Base-by-base conservation (phyloP, 2,329 filamentous ascomycete species). In the Fusarium irregulare region DNA sequence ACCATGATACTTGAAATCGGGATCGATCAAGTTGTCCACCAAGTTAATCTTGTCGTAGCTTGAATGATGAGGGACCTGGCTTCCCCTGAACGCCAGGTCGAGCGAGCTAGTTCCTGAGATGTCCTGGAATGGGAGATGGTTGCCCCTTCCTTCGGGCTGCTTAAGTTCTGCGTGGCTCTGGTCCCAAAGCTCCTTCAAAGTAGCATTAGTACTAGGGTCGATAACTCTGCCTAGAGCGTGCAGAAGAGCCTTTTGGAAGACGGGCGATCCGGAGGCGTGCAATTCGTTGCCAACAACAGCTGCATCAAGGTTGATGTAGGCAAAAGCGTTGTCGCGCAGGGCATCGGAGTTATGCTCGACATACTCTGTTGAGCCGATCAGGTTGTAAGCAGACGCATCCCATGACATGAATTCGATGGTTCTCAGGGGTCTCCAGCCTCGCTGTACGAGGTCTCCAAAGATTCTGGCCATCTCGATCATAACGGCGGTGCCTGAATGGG, bases 331-430 rank as follows among this genome's bases (percentile, higher is more conserved):
- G 20, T 87, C 83, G 44, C 93, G 91, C 9, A 99, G 85, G 5
- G 83, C 79, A 0, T 94, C 89, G 28, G 93, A 84, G 72, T 95
- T 91, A 48, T 92, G 91, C 81, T 99, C 96, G 47, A 99, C 96
- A 75, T 92, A 95, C 79, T 99, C 96, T 3, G 96, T 98, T 13
- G 93, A 97, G 11, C 96, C 96, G 61, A 97, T 92, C 47, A 96
- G 83, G 79, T 98, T 98, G 83, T 97, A 98, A 79, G 95, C 93
- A 73, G 91, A 91, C 6, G 89, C 96, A 78, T 99, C 96, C 96
- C 96, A 99, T 34, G 93, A 97, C 76, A 94, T 94, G 79, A 99
- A 98, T 78, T 97, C 92, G 70, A 99, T 97, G 6, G 93, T 97
- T n/a, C 96, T 91, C 18, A 97, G 84, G 2, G 96, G 96, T 27